Conservation (phyloP, 2,329 filamentous ascomycete genomes). For the Neofusicoccum sp. region DNA sequence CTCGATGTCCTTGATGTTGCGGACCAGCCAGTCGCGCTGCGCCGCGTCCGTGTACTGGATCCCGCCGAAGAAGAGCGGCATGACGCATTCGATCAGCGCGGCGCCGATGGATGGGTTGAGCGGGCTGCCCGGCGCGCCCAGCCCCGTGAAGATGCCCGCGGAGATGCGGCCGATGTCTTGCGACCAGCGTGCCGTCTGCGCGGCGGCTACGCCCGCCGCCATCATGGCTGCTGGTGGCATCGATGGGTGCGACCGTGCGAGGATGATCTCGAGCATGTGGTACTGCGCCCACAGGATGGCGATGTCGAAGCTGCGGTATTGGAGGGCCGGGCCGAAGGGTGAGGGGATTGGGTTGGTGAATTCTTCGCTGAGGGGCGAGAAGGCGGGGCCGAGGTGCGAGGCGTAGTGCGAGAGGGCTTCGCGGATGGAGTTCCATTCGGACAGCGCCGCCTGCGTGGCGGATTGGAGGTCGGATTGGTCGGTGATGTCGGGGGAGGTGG, state of each 20-base stretch:
- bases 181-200: slow-evolving; percentile 68
- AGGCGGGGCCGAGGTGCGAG: slow-evolving; percentile 67
- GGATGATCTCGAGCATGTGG: slow-evolving; percentile 78
- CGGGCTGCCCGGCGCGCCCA: slow-evolving; percentile 40
- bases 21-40: slow-evolving; percentile 77
- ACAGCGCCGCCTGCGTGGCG: slow-evolving; percentile 66
- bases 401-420: slow-evolving; percentile 68
- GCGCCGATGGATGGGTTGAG: slow-evolving; percentile 77
- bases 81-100: slow-evolving; percentile 76
- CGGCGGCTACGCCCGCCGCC: slow-evolving; percentile 75
- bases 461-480: slow-evolving; percentile 55
- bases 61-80: slow-evolving; percentile 83
- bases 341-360: slow-evolving; percentile 60
- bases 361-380: slow-evolving; percentile 71
- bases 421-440: slow-evolving; percentile 76
- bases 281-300: slow-evolving; percentile 85
- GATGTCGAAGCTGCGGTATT: slow-evolving; percentile 85
- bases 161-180: slow-evolving; percentile 76
- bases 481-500: slow-evolving; percentile 36
- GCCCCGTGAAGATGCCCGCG: slow-evolving; percentile 57
- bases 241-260: slow-evolving; percentile 77
- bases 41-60: slow-evolving; percentile 70
- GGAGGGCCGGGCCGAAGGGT: slow-evolving; percentile 77
- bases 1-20: slow-evolving; percentile 70
- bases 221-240: slow-evolving; percentile 92